A percentile compares a stretch with the other conserved stretches of the same genome.
Evolutionary conservation across 768 basidiomycete species (phyloP).

Genomic region (Calocybe gangraenosa): DNA sequence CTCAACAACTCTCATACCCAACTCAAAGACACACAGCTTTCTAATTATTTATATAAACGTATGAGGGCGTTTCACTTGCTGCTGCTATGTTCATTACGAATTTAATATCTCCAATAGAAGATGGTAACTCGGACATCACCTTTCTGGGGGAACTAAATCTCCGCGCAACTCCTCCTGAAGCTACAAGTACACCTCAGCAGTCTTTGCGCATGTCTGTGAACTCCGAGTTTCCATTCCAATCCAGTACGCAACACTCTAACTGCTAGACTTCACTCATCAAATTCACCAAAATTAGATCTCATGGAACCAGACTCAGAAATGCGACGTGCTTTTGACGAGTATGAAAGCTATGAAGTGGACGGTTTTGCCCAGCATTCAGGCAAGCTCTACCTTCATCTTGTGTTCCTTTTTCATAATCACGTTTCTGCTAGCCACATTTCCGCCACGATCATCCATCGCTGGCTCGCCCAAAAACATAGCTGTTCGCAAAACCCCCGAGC

Average conservation of each 20-base stretch:
- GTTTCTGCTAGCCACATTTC: slow-evolving; percentile 15
- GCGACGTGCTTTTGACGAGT: slow-evolving; percentile 55
- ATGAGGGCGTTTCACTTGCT: slow-evolving; percentile 17
- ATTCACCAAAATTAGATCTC: slow-evolving; percentile 41
- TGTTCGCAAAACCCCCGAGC: neutral
- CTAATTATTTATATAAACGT: slow-evolving; percentile 33
- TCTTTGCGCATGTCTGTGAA: slow-evolving; percentile 51
- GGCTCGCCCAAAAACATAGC: neutral
- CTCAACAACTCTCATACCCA: slow-evolving; percentile 34
- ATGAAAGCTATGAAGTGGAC: slow-evolving; percentile 49
- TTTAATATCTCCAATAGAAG: slow-evolving; percentile 17
- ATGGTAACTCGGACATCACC: slow-evolving; percentile 34
- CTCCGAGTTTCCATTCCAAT: slow-evolving; percentile 47
- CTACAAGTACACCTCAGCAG: slow-evolving; percentile 52
- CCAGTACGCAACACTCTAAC: slow-evolving; percentile 36
- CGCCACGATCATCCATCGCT: neutral
- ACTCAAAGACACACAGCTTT: slow-evolving; percentile 30
- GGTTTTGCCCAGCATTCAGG: slow-evolving; percentile 16
- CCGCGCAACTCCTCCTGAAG: slow-evolving; percentile 39
- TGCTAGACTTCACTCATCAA: slow-evolving; percentile 5
- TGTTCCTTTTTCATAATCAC: neutral
- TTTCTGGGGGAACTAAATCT: slow-evolving; percentile 35
- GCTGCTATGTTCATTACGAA: neutral
- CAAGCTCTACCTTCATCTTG: slow-evolving; percentile 10
- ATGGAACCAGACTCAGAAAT: slow-evolving; percentile 70